These are phyloP conservation scores for Daldinia sp. DNA, from an alignment of 2,329 filamentous ascomycete species.

Conservation along the genomic window DNA sequence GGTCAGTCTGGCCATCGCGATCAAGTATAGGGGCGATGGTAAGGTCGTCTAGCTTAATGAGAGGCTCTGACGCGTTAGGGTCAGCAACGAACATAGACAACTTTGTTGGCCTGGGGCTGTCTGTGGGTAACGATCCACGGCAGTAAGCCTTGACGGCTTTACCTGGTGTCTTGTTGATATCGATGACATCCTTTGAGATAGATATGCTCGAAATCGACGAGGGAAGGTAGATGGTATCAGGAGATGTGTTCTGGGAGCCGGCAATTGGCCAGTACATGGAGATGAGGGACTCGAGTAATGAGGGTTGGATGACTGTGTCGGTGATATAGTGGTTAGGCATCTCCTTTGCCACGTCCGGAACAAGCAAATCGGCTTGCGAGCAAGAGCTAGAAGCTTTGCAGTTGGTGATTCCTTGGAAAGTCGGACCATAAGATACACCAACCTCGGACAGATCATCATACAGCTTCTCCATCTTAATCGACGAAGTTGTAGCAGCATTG, in stretches of 20 bases:
- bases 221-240: constrained; percentile 58
- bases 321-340: constrained; percentile 56
- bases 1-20: constrained; percentile 48
- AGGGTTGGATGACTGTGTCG: constrained; percentile 54
- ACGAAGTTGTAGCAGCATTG: constrained; percentile 46
- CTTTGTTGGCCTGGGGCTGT: constrained; percentile 53
- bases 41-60: constrained; percentile 55
- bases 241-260: constrained; percentile 45
- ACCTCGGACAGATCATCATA: constrained; percentile 61
- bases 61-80: constrained; percentile 49
- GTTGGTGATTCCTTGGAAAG: constrained; percentile 64
- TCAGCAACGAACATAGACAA: constrained; percentile 53
- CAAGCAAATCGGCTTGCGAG: constrained; percentile 53
- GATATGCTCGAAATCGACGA: constrained; percentile 57
- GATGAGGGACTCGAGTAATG: constrained; percentile 57
- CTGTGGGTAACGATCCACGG: constrained; percentile 49
- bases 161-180: constrained; percentile 48
- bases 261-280: constrained; percentile 58
- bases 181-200: constrained; percentile 51
- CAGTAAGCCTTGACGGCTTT: constrained; percentile 54
- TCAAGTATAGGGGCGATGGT: constrained; percentile 58
- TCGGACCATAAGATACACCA: constrained; percentile 63
- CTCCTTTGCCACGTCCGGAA: constrained; percentile 54
- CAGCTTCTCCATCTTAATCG: constrained; percentile 54
- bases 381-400: constrained; percentile 56